A percentile compares a stretch with the other conserved stretches of the same genome.
Conservation (phyloP, 495 filamentous ascomycete species). For the Penicillium arizonense region DNA sequence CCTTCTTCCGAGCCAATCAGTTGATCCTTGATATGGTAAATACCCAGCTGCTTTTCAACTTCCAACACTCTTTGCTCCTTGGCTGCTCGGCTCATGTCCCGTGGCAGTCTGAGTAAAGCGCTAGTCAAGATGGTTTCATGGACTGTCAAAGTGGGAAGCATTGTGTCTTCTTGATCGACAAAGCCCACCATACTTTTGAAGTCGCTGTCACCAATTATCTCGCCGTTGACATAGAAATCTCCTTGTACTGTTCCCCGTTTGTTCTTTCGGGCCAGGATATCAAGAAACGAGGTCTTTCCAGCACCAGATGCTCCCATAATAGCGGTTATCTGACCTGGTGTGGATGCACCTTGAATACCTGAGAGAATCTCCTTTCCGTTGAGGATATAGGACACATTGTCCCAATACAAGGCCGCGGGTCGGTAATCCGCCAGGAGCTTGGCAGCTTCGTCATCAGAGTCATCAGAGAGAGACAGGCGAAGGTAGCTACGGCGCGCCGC, state of each 20-base stretch:
- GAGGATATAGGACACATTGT: slow-evolving; percentile 81
- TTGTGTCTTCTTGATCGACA: slow-evolving; percentile 97
- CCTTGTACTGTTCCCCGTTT: slow-evolving; percentile 80
- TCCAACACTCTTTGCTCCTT: slow-evolving; percentile 90
- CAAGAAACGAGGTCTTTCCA: slow-evolving; percentile 95
- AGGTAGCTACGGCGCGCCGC: slow-evolving; percentile 62
- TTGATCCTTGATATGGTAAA: slow-evolving; percentile 87
- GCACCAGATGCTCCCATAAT: slow-evolving; percentile 99
- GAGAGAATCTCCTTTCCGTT: slow-evolving; percentile 86
- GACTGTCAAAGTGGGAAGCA: slow-evolving; percentile 94
- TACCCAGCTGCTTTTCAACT: slow-evolving; percentile 93
- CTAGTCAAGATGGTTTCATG: slow-evolving; percentile 97
- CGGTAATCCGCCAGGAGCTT: slow-evolving; percentile 89
- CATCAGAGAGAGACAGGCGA: slow-evolving; percentile 74
- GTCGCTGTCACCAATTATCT: slow-evolving; percentile 80
- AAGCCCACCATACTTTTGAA: slow-evolving; percentile 93
- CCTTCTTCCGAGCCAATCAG: slow-evolving; percentile 98
- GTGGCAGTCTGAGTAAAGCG: slow-evolving; percentile 82
- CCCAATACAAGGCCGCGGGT: slow-evolving; percentile 83
- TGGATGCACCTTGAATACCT: slow-evolving; percentile 77
- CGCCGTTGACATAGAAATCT: slow-evolving; percentile 91
- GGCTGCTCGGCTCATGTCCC: slow-evolving; percentile 79
- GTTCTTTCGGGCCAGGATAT: slow-evolving; percentile 96
- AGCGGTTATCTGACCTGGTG: slow-evolving; percentile 87
- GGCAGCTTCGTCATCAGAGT: slow-evolving; percentile 83